These are phyloP conservation scores for Citropsis articulata DNA, from an alignment of 345 rosid genomes.

Conservation along the genomic window DNA sequence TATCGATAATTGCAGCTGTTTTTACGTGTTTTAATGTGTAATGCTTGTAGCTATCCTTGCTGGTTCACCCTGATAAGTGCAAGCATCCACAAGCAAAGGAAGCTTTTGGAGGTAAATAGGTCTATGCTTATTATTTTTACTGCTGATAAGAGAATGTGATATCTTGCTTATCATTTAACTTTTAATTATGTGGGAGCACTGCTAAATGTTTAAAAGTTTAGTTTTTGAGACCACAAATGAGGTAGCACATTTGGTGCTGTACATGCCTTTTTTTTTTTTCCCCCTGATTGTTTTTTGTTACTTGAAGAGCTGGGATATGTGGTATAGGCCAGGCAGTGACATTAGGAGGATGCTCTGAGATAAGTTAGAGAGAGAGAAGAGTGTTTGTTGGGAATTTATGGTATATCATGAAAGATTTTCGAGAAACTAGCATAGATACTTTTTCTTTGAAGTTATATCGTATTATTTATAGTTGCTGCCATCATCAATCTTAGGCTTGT, in stretches of 20 bases:
- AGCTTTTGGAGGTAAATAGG: slow-evolving; percentile 78
- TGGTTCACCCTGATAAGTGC: slow-evolving; percentile 99
- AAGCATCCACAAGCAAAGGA: slow-evolving; percentile 98
- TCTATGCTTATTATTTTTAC: not conserved
- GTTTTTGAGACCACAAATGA: not conserved
- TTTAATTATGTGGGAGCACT: not conserved
- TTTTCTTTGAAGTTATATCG: not conserved
- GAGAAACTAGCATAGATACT: not conserved
- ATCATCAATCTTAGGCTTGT: not conserved
- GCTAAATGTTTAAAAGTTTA: not conserved
- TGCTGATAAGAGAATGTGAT: not conserved
- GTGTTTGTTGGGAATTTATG: not conserved
- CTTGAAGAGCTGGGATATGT: not conserved
- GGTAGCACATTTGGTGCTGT: not conserved
- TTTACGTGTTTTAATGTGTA: slow-evolving; percentile 14
- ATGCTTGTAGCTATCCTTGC: slow-evolving; percentile 61
- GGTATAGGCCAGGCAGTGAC: not conserved
- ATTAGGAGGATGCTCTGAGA: not conserved
- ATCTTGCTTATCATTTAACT: not conserved
- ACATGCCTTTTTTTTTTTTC: too few relatives aligned
- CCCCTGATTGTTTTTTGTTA: not conserved
- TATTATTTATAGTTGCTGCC: not conserved
- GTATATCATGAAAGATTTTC: not conserved
- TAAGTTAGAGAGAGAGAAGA: not conserved
- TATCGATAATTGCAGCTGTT: not conserved